A percentile compares a stretch with the other conserved stretches of the same genome.
Conservation (phyloP, 2,329 filamentous ascomycete genomes). For the Phaeoacremonium minimum region DNA sequence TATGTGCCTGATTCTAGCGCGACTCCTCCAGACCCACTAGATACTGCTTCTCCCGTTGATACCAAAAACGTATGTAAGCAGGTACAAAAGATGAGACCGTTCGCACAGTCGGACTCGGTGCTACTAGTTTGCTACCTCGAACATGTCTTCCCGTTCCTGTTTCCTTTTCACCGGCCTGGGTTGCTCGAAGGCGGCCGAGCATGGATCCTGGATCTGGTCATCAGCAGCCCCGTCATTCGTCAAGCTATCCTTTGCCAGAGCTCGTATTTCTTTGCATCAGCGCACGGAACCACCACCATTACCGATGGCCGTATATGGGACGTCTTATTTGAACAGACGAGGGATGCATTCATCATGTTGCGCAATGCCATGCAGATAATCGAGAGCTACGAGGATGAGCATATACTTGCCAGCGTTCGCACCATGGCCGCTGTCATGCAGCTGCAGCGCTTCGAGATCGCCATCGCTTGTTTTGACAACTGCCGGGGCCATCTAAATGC, state of each 20-base stretch:
- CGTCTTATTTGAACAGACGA: conserved; percentile 14
- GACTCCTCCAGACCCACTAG: too few relatives aligned
- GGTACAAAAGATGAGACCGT: too few relatives aligned
- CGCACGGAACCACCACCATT: conserved; percentile 5
- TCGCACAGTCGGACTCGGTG: too few relatives aligned
- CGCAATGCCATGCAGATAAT: neutral
- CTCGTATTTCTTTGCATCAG: conserved; percentile 16
- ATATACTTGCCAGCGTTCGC: conserved; percentile 18
- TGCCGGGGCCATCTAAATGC: conserved; percentile 37
- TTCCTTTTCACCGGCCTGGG: conserved; percentile 17
- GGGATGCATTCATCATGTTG: conserved; percentile 12
- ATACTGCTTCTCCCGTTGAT: too few relatives aligned
- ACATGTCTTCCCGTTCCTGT: conserved; percentile 17
- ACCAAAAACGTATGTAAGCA: too few relatives aligned
- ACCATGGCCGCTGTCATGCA: conserved; percentile 35
- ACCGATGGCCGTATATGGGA: conserved; percentile 12
- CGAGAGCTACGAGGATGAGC: too few relatives aligned
- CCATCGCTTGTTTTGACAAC: conserved; percentile 28
- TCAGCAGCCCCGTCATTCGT: conserved; percentile 14
- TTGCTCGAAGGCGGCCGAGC: conserved; percentile 11
- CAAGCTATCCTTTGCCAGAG: conserved; percentile 14
- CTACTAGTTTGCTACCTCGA: conserved; percentile 18
- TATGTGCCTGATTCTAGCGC: too few relatives aligned
- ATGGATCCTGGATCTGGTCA: conserved; percentile 11
- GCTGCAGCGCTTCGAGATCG: conserved; percentile 33